Percentiles rank a stretch among this genome's conserved stretches.
Evolutionary conservation across 2,329 filamentous ascomycete species (phyloP).

Genomic region (Diaporthe caulivora): DNA sequence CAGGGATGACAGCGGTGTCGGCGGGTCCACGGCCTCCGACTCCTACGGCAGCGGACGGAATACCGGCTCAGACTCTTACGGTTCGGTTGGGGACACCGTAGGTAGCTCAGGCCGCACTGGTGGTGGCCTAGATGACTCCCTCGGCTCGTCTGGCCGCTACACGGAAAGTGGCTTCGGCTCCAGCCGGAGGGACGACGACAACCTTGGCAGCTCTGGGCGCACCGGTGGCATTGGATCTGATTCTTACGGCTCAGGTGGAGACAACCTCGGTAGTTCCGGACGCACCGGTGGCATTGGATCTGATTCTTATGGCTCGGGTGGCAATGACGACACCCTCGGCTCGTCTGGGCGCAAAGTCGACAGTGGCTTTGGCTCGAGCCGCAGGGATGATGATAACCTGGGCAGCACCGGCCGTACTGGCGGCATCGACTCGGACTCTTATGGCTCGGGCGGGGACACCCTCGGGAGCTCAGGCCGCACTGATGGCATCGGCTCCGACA

Average conservation of each 20-base stretch:
- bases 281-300: constrained; percentile 19
- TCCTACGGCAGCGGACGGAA: constrained; percentile 28
- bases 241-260: constrained; percentile 13
- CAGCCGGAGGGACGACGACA: constrained; percentile 34
- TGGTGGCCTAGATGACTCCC: not conserved
- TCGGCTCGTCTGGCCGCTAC: constrained; percentile 37
- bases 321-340: constrained; percentile 37
- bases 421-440: constrained; percentile 25
- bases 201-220: constrained; percentile 38
- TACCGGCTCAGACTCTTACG: constrained; percentile 29
- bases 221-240: constrained; percentile 28
- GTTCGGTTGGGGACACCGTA: constrained; percentile 21
- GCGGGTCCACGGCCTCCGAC: constrained; percentile 34
- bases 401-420: constrained; percentile 25
- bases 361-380: constrained; percentile 41
- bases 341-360: constrained; percentile 28
- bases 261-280: constrained; percentile 25
- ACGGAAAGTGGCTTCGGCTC: constrained; percentile 41
- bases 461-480: constrained; percentile 37
- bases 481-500: constrained; percentile 19
- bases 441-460: constrained; percentile 27
- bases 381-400: constrained; percentile 39
- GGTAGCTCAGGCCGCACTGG: constrained; percentile 33
- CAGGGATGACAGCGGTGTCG: constrained; percentile 41
- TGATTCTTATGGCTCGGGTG: constrained; percentile 35